Conservation (phyloP, 2,329 filamentous ascomycete species). For the Graphium sp. region DNA sequence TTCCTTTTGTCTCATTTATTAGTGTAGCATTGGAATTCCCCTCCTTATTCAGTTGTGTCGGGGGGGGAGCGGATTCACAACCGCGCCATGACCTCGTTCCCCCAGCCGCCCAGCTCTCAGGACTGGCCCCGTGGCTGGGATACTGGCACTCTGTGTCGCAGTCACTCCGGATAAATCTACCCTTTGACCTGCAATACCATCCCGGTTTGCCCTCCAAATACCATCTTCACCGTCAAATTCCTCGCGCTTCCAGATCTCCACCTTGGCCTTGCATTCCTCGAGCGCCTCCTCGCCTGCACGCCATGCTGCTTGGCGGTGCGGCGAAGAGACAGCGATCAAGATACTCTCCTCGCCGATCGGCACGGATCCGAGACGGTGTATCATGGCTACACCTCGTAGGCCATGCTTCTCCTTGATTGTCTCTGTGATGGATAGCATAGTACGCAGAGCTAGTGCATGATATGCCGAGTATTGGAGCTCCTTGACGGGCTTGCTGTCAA, state of each 20-base stretch:
- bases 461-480: conserved; percentile 66
- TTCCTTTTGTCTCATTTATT: no score
- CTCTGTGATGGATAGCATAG: conserved; percentile 48
- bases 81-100: conserved; percentile 2
- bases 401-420: conserved; percentile 40
- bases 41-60: no score
- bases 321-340: conserved; percentile 67
- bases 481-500: conserved; percentile 52
- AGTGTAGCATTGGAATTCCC: no score
- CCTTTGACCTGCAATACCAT: conserved; percentile 43
- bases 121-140: conserved; percentile 1
- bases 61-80: neutral
- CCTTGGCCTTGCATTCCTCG: conserved; percentile 67
- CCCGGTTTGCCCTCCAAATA: conserved; percentile 77
- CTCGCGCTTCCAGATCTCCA: conserved; percentile 94
- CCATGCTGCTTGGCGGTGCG: conserved; percentile 78
- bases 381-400: conserved; percentile 59
- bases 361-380: conserved; percentile 72
- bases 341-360: conserved; percentile 90
- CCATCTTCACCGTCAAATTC: conserved; percentile 66
- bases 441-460: conserved; percentile 48
- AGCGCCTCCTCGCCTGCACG: conserved; percentile 74
- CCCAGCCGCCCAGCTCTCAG: conserved; percentile 2
- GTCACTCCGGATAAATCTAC: conserved; percentile 12
- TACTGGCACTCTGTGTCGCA: neutral